phyloP scores from a whole-genome alignment of 2,329 filamentous ascomycete genomes.

The Akanthomyces uredinophilus region DNA sequence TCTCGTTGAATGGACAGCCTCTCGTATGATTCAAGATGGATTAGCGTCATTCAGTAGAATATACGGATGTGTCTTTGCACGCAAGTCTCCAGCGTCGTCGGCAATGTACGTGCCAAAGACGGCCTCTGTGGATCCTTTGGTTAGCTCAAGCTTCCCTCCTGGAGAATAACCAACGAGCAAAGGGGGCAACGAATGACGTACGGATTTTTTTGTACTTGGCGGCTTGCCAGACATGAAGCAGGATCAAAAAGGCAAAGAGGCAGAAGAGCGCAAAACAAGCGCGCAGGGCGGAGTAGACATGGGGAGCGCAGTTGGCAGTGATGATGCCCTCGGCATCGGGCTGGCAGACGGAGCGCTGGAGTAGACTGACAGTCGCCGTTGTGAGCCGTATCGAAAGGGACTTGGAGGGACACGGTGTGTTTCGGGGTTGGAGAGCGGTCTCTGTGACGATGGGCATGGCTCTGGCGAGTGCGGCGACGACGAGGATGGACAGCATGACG shows the following conservation, averaged over 20 bases:
- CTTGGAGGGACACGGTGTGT: background rate
- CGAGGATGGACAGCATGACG: background rate
- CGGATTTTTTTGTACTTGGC: slow-evolving; percentile 8
- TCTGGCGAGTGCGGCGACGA: slow-evolving; percentile 6
- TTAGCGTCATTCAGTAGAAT: background rate
- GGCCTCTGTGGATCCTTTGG: background rate
- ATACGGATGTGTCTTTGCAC: background rate
- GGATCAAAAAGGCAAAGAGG: slow-evolving; percentile 5
- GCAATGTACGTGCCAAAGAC: background rate
- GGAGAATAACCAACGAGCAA: background rate
- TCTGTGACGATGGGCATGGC: slow-evolving; percentile 9
- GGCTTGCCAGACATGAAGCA: slow-evolving; percentile 10
- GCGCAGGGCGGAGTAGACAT: background rate
- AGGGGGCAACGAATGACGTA: background rate
- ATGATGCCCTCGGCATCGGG: background rate
- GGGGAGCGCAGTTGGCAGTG: background rate
- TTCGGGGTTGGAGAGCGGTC: background rate
- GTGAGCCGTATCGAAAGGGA: background rate
- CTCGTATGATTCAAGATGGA: background rate
- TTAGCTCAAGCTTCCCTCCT: background rate
- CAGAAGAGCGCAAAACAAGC: slow-evolving; percentile 3
- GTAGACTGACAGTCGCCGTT: background rate
- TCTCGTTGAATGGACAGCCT: background rate
- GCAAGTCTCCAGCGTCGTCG: background rate
- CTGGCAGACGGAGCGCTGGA: background rate